Base-by-base conservation (phyloP, 176 grass and related monocot species). In the Puya raimondii region DNA sequence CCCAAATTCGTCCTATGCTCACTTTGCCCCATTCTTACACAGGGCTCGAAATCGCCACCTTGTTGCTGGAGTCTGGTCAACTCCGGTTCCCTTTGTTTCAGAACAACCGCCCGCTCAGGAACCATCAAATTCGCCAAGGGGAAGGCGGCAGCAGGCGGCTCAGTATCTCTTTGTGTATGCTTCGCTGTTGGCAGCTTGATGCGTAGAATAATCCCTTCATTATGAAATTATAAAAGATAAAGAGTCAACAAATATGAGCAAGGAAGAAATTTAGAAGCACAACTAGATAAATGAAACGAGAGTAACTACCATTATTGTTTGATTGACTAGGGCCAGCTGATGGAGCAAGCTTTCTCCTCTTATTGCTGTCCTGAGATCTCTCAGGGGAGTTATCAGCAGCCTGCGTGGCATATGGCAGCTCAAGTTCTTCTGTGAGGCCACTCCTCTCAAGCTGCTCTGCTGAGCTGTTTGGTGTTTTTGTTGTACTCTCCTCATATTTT, bases 301-400 rank as follows among this genome's bases (percentile, higher is more conserved):
- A 47, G 14, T 49, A 22, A 11, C 9, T 14, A 9, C 42, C 57
- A 76, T 65, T 65, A 59, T 48, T 27, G 9, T 11, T 48, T 20
- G 9, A 10, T 8, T 67, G 51, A 52, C 11, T 50, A 33, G 22
- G n/a, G 48, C 20, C 23, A 15, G 51, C 14, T 0, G 51, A 2
- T 17, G 13, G 11, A 4, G 29, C 29, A 33, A 76, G 6, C 66
- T 76, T 76, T 48, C 74, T 76, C 12, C 51, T 76, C 65, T 68
- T 76, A 48, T 13, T 68, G 65, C 74, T 76, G 21, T 76, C 74
- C n/a, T 49, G 74, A 16, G 74, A 76, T 17, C 74, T 68, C 74
- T 76, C 74, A 1, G 74, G 29, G 11, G 74, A 69, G 22, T 76
- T 52, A 68, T 53, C 12, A 11, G 47, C 26, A 64, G 56, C 3